Conservation (phyloP, 1,139 yeast genomes). For the Geotrichum carabidarum region DNA sequence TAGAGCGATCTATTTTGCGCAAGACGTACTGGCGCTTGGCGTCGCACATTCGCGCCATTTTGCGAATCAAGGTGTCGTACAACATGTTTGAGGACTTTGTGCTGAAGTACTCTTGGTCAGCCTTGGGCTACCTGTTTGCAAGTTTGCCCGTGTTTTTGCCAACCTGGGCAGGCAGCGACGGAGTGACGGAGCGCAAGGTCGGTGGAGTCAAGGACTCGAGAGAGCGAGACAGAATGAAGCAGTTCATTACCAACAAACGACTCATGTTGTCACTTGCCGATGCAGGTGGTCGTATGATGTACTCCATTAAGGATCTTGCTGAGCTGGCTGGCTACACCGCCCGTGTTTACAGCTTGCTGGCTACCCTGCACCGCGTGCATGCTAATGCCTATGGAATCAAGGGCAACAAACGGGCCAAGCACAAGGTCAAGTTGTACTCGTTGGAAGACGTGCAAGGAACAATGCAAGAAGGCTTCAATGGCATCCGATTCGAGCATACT, state of each 20-base stretch:
- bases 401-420: background rate
- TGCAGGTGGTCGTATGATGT: conserved; percentile 95
- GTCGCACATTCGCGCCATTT: conserved; percentile 44
- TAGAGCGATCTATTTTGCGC: conserved; percentile 65
- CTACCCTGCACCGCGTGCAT: conserved; percentile 78
- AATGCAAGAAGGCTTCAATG: conserved; percentile 70
- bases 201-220: conserved; percentile 27
- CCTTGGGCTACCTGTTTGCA: conserved; percentile 84
- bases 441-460: conserved; percentile 67
- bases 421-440: conserved; percentile 27
- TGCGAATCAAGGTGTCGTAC: conserved; percentile 51
- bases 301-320: conserved; percentile 88
- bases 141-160: conserved; percentile 73
- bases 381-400: conserved; percentile 41
- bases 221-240: conserved; percentile 56
- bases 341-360: conserved; percentile 68
- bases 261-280: conserved; percentile 88
- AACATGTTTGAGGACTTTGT: conserved; percentile 80
- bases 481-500: conserved; percentile 74
- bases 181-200: conserved; percentile 19
- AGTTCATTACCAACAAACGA: conserved; percentile 84
- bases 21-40: conserved; percentile 58
- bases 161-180: conserved; percentile 38
- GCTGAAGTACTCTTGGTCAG: conserved; percentile 90
- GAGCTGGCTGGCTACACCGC: conserved; percentile 89